phyloP scores from a whole-genome alignment of 148 eudicot genomes.

The Agrostemma githago region DNA sequence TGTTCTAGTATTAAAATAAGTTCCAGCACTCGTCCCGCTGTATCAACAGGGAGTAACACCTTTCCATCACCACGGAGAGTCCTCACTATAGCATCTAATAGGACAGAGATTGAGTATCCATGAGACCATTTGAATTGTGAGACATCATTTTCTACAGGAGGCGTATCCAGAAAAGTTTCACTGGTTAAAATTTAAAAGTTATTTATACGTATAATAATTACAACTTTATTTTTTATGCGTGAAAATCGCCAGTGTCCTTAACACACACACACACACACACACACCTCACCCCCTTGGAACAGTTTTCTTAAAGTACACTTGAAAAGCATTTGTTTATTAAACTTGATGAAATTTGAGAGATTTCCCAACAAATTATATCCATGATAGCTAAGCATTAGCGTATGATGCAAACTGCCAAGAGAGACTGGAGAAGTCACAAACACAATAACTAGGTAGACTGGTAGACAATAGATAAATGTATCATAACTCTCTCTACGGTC shows the following conservation, averaged over 20 bases:
- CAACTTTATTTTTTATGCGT: too few species aligned
- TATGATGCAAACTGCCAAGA: neutral
- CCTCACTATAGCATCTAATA: constrained; percentile 54
- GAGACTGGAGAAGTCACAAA: neutral
- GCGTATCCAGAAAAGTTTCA: too few species aligned
- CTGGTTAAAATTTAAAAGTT: too few species aligned
- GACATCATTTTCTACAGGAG: neutral
- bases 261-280: too few species aligned
- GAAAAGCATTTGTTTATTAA: neutral
- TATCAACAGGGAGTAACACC: constrained; percentile 87
- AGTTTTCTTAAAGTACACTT: neutral
- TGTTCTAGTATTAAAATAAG: constrained; percentile 73
- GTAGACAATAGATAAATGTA: neutral
- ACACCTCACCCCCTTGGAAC: too few species aligned
- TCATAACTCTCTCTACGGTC: too few species aligned
- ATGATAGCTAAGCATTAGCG: neutral
- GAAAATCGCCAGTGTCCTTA: too few species aligned
- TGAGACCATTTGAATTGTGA: neutral
- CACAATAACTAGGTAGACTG: neutral
- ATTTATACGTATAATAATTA: too few species aligned
- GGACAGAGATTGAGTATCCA: neutral
- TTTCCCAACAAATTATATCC: neutral
- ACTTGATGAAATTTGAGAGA: neutral
- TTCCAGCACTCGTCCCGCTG: constrained; percentile 94
- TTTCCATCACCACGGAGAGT: constrained; percentile 78